A percentile compares a stretch with the other conserved stretches of the same genome.
Evolutionary conservation across 2,329 filamentous ascomycete species (phyloP).

Genomic region (Phyllachora maydis): DNA sequence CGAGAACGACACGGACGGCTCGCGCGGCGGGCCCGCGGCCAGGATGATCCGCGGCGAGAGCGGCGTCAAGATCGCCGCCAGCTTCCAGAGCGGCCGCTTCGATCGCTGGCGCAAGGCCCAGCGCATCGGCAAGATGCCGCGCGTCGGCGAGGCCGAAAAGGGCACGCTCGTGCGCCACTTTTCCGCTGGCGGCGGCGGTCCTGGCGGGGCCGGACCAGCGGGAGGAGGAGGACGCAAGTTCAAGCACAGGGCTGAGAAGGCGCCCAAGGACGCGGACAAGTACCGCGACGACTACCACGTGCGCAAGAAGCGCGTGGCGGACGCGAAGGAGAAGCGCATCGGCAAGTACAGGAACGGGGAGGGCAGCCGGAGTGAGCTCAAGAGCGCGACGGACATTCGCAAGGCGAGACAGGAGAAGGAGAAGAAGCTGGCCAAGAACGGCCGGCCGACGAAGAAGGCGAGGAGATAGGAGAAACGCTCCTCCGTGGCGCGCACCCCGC

Average conservation of each 20-base stretch:
- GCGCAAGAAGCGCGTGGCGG: slow-evolving; percentile 74
- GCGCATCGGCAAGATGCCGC: slow-evolving; percentile 56
- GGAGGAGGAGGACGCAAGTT: too few species aligned
- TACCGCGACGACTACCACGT: slow-evolving; percentile 77
- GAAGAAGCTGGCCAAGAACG: slow-evolving; percentile 70
- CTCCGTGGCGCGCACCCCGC: too few species aligned
- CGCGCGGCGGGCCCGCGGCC: slow-evolving; percentile 33
- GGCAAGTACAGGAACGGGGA: slow-evolving; percentile 53
- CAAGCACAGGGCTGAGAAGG: slow-evolving; percentile 72
- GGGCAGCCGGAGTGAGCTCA: slow-evolving; percentile 60
- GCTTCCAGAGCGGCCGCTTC: slow-evolving; percentile 83
- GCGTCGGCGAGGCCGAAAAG: slow-evolving; percentile 64
- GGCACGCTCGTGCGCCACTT: slow-evolving; percentile 12
- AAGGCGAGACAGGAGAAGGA: slow-evolving; percentile 65
- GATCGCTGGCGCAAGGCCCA: slow-evolving; percentile 82
- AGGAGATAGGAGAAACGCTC: too few species aligned
- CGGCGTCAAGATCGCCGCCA: slow-evolving; percentile 88
- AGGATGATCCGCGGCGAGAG: slow-evolving; percentile 72
- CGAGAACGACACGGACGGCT: slow-evolving; percentile 89
- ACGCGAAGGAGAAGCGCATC: slow-evolving; percentile 67
- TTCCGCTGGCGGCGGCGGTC: slow-evolving; percentile 6
- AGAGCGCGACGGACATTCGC: slow-evolving; percentile 63
- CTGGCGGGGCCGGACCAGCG: slow-evolving; percentile 13
- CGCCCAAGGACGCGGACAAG: slow-evolving; percentile 86
- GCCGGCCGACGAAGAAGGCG: slow-evolving; percentile 47